Evolutionary conservation across 768 basidiomycete species (phyloP).

Genomic region (Auricularia cornea): DNA sequence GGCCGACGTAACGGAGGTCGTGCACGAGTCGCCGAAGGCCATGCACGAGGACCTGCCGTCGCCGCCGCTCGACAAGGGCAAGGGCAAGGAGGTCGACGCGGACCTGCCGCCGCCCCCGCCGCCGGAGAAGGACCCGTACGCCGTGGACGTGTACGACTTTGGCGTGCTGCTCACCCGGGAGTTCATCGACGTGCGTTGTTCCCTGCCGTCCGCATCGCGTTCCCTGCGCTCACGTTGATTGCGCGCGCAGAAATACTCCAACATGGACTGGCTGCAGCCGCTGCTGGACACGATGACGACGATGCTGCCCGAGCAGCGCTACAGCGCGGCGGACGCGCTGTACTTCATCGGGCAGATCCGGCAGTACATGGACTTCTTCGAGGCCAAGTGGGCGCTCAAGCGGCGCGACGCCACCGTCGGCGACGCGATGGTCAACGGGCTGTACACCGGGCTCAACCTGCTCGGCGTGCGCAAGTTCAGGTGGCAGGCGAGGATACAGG

Average conservation of each 20-base stretch:
- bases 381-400: background rate
- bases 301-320: background rate
- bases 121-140: background rate
- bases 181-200: background rate
- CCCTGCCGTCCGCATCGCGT: background rate
- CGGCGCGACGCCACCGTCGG: background rate
- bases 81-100: background rate
- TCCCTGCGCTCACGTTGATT: background rate
- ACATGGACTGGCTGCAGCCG: background rate
- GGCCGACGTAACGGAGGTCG: no score
- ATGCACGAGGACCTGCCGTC: background rate
- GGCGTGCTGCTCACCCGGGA: background rate
- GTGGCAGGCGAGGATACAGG: slow-evolving; percentile 1
- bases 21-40: no score
- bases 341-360: background rate
- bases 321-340: background rate
- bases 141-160: background rate
- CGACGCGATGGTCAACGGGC: background rate
- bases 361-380: background rate
- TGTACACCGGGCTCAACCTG: slow-evolving; percentile 1
- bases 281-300: background rate
- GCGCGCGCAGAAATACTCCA: background rate
- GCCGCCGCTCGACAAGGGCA: background rate
- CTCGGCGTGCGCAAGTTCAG: background rate
- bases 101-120: background rate